phyloP scores from a whole-genome alignment of 2,329 filamentous ascomycete species.

The Fusarium gaditjirri region DNA sequence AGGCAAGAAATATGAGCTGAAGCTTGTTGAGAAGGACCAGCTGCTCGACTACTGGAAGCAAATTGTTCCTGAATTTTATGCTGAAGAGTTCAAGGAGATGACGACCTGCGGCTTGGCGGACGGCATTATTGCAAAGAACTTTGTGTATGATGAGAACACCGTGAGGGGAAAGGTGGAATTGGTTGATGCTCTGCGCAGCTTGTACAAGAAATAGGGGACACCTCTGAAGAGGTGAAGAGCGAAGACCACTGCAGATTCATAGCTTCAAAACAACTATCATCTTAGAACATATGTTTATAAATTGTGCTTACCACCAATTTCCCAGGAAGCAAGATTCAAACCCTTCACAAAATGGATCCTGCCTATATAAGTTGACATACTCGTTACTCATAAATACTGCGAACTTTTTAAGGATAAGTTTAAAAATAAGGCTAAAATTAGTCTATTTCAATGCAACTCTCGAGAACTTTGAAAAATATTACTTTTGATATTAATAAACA shows the following conservation, averaged over 20 bases:
- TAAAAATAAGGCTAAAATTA: not conserved
- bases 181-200: constrained; percentile 35
- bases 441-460: not conserved
- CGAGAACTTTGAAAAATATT: not conserved
- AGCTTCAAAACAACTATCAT: not conserved
- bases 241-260: too few species aligned
- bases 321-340: too few species aligned
- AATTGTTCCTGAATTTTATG: constrained; percentile 36
- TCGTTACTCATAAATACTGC: not conserved
- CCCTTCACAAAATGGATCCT: not conserved
- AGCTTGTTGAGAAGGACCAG: constrained; percentile 35
- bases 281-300: not conserved
- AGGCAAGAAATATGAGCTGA: constrained; percentile 41
- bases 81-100: constrained; percentile 46
- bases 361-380: not conserved
- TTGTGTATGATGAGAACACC: constrained; percentile 38
- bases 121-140: constrained; percentile 42
- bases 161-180: constrained; percentile 42
- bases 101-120: constrained; percentile 38
- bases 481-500: not conserved
- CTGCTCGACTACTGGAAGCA: constrained; percentile 42
- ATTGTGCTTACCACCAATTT: too few species aligned
- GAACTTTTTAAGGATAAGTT: not conserved
- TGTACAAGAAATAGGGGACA: constrained; percentile 7
- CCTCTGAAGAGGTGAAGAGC: not conserved